Evolutionary conservation across 2,329 filamentous ascomycete species (phyloP).

Genomic region (Alternaria sp.): DNA sequence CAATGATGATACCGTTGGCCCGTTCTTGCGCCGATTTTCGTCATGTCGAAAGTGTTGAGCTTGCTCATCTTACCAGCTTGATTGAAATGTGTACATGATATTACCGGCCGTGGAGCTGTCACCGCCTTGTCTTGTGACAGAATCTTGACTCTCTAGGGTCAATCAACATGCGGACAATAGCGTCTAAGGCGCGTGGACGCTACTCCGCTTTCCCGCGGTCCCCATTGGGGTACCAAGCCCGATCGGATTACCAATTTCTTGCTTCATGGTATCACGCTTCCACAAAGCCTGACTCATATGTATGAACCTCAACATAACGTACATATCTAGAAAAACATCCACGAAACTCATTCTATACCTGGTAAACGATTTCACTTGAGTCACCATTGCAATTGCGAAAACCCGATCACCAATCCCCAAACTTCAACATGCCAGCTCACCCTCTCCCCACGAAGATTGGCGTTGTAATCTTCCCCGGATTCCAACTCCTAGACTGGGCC

Average conservation of each 20-base stretch:
- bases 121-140: not conserved
- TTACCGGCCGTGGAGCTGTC: not conserved
- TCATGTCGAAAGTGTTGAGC: not conserved
- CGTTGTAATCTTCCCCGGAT: constrained; percentile 50
- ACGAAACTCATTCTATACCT: not conserved
- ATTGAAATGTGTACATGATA: not conserved
- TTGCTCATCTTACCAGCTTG: not conserved
- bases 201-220: constrained; percentile 8
- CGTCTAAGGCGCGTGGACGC: constrained; percentile 12
- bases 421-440: constrained; percentile 5
- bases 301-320: too few species aligned
- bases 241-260: constrained; percentile 10
- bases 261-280: constrained; percentile 10
- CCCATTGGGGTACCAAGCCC: constrained; percentile 2
- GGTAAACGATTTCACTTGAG: not conserved
- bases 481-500: constrained; percentile 50
- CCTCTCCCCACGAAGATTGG: constrained; percentile 41
- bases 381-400: not conserved
- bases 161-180: constrained; percentile 1
- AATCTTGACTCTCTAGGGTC: too few species aligned
- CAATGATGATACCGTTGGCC: not conserved
- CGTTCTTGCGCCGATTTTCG: not conserved
- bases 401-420: not conserved
- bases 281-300: not conserved
- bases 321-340: not conserved